Evolutionary conservation across 441 rosid species (phyloP), one percentile per base, ranked within the genome.

Genomic region (Populus hybrid): DNA sequence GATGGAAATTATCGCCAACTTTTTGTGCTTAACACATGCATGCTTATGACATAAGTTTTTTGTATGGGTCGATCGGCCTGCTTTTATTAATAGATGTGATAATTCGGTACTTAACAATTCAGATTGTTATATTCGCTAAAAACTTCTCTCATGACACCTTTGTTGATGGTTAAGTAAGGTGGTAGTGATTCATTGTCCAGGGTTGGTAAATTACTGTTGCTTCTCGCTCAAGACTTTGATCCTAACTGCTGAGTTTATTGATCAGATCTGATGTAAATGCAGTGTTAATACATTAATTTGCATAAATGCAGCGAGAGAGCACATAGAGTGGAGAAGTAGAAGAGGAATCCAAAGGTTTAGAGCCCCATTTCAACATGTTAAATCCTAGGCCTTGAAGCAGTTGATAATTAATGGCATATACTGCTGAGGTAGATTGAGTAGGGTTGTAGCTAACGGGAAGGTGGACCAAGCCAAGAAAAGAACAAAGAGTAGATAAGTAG

Each of bases 341-440:
- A 53, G 61, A 53, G 6, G 61, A 53, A 53, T 18, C 32, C n/a
- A 20, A 53, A 6, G 20, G 21, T 18, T 53, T 42, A 11, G 14
- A 42, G 14, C 50, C 50, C 50, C 14, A 42, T 42, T 42, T 42
- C 50, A 42, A 10, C 50, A 42, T 42, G 16, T 42, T 53, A 53
- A 53, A 53, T 53, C 2, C 2, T 71, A 61, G 79, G 70, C 71
- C 32, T 70, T 24, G 64, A 66, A 61, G 77, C 42, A 72, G 71
- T 14, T 75, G 38, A 81, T 30, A 76, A 75, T 69, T 34, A 20
- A 53, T 53, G 42, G 23, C 10, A 53, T n/a, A 40, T 26, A 12
- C 34, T 77, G 78, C 11, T 71, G 23, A 76, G 79, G 81, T 74
- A 67, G 73, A 73, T 74, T 82, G 81, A 79, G 87, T 75, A 77